A percentile compares a stretch with the other conserved stretches of the same genome.
Evolutionary conservation across 768 basidiomycete genomes (phyloP).

Genomic region (Boletus vermiculosoides): DNA sequence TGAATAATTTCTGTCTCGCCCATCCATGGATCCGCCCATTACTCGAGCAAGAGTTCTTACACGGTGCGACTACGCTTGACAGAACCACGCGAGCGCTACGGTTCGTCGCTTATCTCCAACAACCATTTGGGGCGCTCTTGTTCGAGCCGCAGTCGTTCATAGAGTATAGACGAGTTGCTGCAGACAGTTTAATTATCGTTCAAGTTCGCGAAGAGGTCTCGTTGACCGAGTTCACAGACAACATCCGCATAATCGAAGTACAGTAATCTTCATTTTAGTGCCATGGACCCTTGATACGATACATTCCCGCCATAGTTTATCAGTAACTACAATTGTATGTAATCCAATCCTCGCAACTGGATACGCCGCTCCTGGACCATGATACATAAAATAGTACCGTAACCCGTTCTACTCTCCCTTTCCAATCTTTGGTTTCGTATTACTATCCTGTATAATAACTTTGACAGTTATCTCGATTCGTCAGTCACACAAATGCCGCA

Average conservation of each 20-base stretch:
- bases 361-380: background rate
- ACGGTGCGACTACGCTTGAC: background rate
- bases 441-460: too few species aligned
- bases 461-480: too few species aligned
- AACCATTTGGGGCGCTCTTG: slow-evolving; percentile 8
- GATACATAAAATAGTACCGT: too few species aligned
- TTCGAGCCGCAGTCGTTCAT: background rate
- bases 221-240: background rate
- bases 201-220: slow-evolving; percentile 2
- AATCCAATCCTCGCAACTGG: background rate
- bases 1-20: slow-evolving; percentile 5
- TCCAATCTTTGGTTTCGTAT: too few species aligned
- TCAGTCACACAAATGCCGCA: too few species aligned
- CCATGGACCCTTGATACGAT: background rate
- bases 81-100: background rate
- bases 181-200: slow-evolving; percentile 7
- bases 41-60: background rate
- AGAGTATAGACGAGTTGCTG: slow-evolving; percentile 9
- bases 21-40: slow-evolving; percentile 14
- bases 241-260: background rate
- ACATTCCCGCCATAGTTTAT: background rate
- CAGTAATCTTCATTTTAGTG: background rate
- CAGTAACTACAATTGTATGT: background rate
- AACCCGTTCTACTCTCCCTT: background rate
- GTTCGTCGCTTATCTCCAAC: background rate